Base-by-base conservation (phyloP, 1,284 basidiomycete genomes). In the Kalmanozyma brasiliensis region DNA sequence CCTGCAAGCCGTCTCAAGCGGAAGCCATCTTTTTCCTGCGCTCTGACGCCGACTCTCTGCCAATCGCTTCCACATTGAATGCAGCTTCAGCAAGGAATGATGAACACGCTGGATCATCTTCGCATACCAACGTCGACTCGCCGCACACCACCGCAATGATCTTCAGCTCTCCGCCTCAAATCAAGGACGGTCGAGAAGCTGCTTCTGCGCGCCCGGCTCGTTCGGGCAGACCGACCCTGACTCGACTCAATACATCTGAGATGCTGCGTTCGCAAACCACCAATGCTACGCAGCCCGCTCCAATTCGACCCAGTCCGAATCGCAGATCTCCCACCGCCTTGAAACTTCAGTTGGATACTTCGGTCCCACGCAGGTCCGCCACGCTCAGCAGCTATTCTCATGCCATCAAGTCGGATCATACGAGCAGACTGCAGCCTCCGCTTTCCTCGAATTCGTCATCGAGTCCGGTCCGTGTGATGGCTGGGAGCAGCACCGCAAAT, bases 191-290 rank as follows among this genome's bases (percentile, higher is more conserved):
- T 19, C n/a, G n/a, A n/a, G n/a, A n/a, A n/a, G 14, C 42, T 13
- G 37, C 46, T 3, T 22, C 51, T 8, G 7, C 17, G 6, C 24
- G 32, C 22, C 38, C 58, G n/a, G 23, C 47, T 11, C 61, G 52
- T 9, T 44, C 56, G 1, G 32, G 42, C 5, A 23, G 73, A 19
- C 73, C 73, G 2, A 60, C 46, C 2, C 55, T 75, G 7, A 49
- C 70, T 1, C 62, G 73, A 14, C 53, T 75, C 33, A 73, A 75
- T 43, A 75, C 70, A 8, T 75, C 73, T 29, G 73, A 75, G 49
- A 56, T 68, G 33, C 19, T 70, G 37, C 60, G 55, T 11, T 61
- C 52, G 8, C 56, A 53, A 30, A 58, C 55, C 14, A 45, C 10
- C 41, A 46, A 46, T 23, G 36, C 44, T 14, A 34, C 43, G 16